Base-by-base conservation (phyloP, 129 eudicot genomes). In the Flaveria linearis region DNA sequence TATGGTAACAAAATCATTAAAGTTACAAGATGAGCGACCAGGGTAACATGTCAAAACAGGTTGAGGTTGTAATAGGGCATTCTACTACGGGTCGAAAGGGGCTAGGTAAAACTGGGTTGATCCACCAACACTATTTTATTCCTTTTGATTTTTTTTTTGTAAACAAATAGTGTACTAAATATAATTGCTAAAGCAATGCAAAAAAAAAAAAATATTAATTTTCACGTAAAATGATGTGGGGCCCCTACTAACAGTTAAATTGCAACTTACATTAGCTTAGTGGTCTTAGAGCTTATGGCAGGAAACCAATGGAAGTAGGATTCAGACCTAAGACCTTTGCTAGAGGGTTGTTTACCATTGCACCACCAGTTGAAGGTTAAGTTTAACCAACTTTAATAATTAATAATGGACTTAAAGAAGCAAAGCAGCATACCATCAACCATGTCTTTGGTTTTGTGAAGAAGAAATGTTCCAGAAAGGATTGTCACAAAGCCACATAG, bases 401-500 rank as follows among this genome's bases (percentile, higher is more conserved):
- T 26, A n/a, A 39, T 76, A 13, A 43, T 20, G 41, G 51, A 45
- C 12, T 49, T 2, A 55, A n/a, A 70, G 22, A 71, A 20, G 65
- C 18, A 25, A 25, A 79, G 63, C 69, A 52, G 47, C 86, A 63
- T 88, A 93, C 97, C 95, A 28, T 90, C 98, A 53, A 71, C 91
- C 98, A 93, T 90, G 87, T 93, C 98, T 78, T 93, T 93, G 63
- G 98, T 93, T 80, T 84, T 93, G 91, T 93, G 98, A 71, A 93
- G 98, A 73, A 93, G 93, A 82, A 93, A 93, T 17, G 98, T 93
- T 76, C 98, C 98, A 12, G 98, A 90, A 41, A 93, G 96, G 76
- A 93, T 93, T n/a, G 98, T 93, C 65, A 93, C 96, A 84, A 93
- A 93, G 23, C 98, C 98, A 76, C 98, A 93, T 82, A 93, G 83